Evolutionary conservation across 495 filamentous ascomycete species (phyloP), one percentile per base, ranked within the genome.

Genomic region (Neurospora intermedia): DNA sequence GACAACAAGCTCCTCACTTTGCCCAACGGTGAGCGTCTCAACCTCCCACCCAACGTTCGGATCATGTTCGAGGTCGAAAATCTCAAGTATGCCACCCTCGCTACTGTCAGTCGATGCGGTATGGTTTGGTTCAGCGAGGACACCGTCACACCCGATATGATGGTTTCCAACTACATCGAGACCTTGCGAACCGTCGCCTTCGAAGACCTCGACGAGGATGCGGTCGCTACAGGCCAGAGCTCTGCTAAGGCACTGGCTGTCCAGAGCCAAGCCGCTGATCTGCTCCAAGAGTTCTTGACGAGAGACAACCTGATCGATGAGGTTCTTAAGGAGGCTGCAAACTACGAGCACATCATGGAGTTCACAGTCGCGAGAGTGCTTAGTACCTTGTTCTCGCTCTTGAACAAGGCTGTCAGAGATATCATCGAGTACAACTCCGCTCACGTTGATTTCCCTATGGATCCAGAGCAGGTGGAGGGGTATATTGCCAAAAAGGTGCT

Each of bases 111-210:
- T 91, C 94, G 96, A 83, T 99, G 96, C 82, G 96, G 96, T 86
- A 99, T 99, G 96, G 96, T 99, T 9, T 99, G 96, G 96, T 98
- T 98, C 83, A 98, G 94, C 78, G 94, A 96, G 74, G 96, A 99
- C 78, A 98, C 93, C 20, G 94, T 99, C 48, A 94, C 93, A 23
- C 88, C 93, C 8, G 88, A 86, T 75, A 97, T 99, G 93, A 93
- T 98, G 89, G 89, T 98, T 43, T 83, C 88, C 73, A 93, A 97
- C 80, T 97, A 98, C 78, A 88, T 99, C 41, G 89, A 94, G 74
- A 89, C 89, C 48, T 88, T 99, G 15, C 88, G 91, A 74, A 91
- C 89, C 4, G 89, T 92, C 71, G 87, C 92, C 0, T 97, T 98
- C 77, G 95, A 98, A 76, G 96, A 98, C 74, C 84, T 98, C 31